Evolutionary conservation across 768 basidiomycete species (phyloP).

Genomic region (Zangia roseola): DNA sequence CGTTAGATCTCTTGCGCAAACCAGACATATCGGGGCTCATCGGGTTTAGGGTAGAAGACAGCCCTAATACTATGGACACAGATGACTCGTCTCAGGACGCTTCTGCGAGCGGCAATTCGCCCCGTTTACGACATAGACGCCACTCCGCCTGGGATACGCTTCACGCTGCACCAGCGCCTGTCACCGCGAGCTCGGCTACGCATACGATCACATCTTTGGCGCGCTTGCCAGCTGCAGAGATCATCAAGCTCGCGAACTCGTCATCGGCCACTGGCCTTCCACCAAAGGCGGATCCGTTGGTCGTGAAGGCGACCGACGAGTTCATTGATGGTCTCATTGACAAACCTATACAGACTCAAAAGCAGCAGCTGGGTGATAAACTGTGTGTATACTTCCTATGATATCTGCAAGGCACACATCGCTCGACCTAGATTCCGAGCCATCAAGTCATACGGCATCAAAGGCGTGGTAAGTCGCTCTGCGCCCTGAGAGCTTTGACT

Average conservation of each 20-base stretch:
- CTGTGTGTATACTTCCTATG: conserved; percentile 45
- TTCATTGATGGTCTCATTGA: conserved; percentile 65
- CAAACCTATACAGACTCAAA: conserved; percentile 58
- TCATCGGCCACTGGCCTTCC: conserved; percentile 49
- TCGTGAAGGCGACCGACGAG: conserved; percentile 66
- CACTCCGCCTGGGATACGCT: conserved; percentile 25
- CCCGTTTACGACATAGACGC: conserved; percentile 18
- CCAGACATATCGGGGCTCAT: conserved; percentile 23
- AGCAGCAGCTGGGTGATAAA: conserved; percentile 81
- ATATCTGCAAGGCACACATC: conserved; percentile 18
- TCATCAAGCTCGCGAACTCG: conserved; percentile 62
- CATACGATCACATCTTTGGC: conserved; percentile 73
- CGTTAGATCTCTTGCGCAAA: conserved; percentile 32
- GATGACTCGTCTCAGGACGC: conserved; percentile 33
- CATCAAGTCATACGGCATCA: conserved; percentile 78
- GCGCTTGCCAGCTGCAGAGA: conserved; percentile 70
- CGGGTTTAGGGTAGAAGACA: conserved; percentile 23
- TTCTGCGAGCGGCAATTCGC: conserved; percentile 23
- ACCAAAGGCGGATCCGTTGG: conserved; percentile 68
- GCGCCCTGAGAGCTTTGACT: not conserved
- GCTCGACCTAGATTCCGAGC: conserved; percentile 45
- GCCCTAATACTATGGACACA: conserved; percentile 27
- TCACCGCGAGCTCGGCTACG: conserved; percentile 47
- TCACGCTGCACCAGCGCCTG: conserved; percentile 51
- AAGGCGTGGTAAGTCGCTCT: conserved; percentile 58